phyloP scores from a whole-genome alignment of 1,139 yeast species.

The Suhomyces guaymorum region DNA sequence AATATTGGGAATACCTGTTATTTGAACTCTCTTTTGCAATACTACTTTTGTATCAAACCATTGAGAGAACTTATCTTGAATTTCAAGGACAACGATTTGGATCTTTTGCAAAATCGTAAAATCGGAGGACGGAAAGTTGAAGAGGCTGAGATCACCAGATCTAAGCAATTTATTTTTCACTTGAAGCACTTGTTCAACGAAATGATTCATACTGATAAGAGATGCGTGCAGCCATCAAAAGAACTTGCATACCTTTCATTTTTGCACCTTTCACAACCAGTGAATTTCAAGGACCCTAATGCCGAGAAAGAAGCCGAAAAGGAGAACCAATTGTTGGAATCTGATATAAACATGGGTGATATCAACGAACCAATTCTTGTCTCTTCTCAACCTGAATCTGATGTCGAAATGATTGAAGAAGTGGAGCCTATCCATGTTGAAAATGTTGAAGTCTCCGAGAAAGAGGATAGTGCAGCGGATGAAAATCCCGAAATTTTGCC shows the following conservation, averaged over 20 bases:
- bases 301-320: conserved; percentile 12
- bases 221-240: conserved; percentile 78
- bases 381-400: conserved; percentile 15
- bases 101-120: conserved; percentile 40
- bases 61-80: conserved; percentile 63
- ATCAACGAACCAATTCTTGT: conserved; percentile 14
- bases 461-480: not conserved
- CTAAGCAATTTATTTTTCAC: conserved; percentile 77
- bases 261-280: conserved; percentile 69
- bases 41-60: conserved; percentile 83
- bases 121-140: conserved; percentile 88
- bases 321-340: too few species aligned
- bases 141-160: conserved; percentile 68
- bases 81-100: conserved; percentile 42
- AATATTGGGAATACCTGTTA: conserved; percentile 97
- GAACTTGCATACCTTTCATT: conserved; percentile 89
- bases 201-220: conserved; percentile 60
- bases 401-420: conserved; percentile 14
- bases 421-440: not conserved
- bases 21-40: conserved; percentile 84
- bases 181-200: conserved; percentile 67
- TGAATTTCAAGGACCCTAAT: conserved; percentile 45
- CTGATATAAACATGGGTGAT: conserved; percentile 11
- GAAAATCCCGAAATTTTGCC: conserved; percentile 24
- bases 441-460: not conserved